These are phyloP conservation scores for Pseudevernia furfuracea DNA, from an alignment of 495 filamentous ascomycete genomes.

Conservation along the genomic window DNA sequence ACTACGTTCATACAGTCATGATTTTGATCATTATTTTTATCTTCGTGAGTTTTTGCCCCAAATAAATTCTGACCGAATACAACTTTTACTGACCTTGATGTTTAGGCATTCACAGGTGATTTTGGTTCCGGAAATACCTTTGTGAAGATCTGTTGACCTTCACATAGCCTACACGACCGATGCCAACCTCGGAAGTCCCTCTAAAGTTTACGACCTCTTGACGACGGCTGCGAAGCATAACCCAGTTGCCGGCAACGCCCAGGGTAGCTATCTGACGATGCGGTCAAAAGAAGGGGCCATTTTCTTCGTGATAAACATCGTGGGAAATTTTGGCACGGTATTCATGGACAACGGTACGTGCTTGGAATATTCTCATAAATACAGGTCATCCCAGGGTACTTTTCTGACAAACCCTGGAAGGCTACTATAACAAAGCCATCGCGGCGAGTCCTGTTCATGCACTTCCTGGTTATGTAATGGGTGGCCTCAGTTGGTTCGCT, in stretches of 20 bases:
- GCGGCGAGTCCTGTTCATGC: constrained; percentile 84
- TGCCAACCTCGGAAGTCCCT: constrained; percentile 67
- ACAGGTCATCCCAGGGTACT: background rate
- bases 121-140: background rate
- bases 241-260: constrained; percentile 77
- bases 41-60: constrained; percentile 42
- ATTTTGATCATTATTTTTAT: constrained; percentile 84
- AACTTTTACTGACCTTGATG: background rate
- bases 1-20: constrained; percentile 81
- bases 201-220: constrained; percentile 73
- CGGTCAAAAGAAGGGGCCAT: constrained; percentile 76
- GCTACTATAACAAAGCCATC: constrained; percentile 92
- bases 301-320: constrained; percentile 94
- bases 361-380: no score
- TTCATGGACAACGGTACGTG: constrained; percentile 60
- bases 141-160: background rate
- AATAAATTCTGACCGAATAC: background rate
- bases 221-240: constrained; percentile 59
- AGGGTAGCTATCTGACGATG: constrained; percentile 89
- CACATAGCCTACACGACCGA: constrained; percentile 62
- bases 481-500: constrained; percentile 89
- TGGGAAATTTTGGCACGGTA: constrained; percentile 72
- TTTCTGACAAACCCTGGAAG: constrained; percentile 30
- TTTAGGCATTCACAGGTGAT: constrained; percentile 49
- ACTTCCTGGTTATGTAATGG: constrained; percentile 86